These are phyloP conservation scores for Corylus avellana DNA, from an alignment of 306 rosid genomes.

Conservation along the genomic window DNA sequence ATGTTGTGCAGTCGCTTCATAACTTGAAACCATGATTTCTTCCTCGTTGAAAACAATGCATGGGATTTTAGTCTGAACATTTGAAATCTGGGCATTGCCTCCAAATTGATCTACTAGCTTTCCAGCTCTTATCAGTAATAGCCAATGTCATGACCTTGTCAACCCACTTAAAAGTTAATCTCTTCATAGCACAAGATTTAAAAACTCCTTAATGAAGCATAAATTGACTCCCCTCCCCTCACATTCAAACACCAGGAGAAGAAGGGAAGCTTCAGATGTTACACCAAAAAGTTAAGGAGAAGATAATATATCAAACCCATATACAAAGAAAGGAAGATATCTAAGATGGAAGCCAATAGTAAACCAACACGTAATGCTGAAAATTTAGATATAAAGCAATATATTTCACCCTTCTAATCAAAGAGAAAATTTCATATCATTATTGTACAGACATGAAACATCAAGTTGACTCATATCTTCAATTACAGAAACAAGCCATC, in stretches of 20 bases:
- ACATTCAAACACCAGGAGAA: neutral
- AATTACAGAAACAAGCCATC: neutral
- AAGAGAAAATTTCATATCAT: neutral
- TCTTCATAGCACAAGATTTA: neutral
- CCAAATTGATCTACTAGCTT: neutral
- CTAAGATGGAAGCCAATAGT: neutral
- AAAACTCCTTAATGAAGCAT: neutral
- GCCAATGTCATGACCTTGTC: neutral
- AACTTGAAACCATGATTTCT: neutral
- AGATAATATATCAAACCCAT: neutral
- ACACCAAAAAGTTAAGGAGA: neutral
- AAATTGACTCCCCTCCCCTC: neutral
- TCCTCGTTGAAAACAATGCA: neutral
- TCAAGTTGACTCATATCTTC: neutral
- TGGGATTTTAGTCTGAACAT: neutral
- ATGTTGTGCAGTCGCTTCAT: neutral
- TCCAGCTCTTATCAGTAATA: neutral
- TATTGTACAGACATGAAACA: neutral
- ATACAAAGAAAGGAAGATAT: neutral
- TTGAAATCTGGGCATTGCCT: neutral
- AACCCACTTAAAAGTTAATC: neutral
- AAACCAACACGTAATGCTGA: neutral
- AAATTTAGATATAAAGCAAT: neutral
- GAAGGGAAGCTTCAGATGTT: neutral
- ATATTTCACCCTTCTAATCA: neutral